These are phyloP conservation scores for Angomonas desouzai DNA, from an alignment of 208 protist species.

Conservation along the genomic window DNA sequence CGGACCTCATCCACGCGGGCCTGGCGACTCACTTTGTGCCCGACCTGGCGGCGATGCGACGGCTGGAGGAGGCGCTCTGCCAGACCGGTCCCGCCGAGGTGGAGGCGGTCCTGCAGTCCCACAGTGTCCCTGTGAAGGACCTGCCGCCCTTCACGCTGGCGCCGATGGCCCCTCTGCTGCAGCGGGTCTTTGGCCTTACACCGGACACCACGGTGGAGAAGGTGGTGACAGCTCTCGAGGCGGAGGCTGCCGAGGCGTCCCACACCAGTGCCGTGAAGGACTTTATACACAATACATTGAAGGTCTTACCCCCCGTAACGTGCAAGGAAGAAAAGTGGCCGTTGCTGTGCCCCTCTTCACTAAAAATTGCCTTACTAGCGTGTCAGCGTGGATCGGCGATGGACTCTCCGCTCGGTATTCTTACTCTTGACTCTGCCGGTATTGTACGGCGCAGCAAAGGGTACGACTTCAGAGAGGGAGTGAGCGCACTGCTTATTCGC, in stretches of 20 bases:
- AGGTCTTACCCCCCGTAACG: background rate
- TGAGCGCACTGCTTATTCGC: background rate
- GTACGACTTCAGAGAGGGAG: background rate
- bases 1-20: constrained; percentile 63
- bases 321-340: background rate
- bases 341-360: background rate
- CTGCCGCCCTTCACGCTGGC: constrained; percentile 47
- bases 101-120: constrained; percentile 42
- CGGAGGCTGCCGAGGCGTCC: constrained; percentile 16
- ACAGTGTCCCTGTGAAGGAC: constrained; percentile 18
- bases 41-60: constrained; percentile 24
- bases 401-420: background rate
- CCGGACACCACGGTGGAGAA: constrained; percentile 30
- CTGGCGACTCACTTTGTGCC: constrained; percentile 83
- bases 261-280: background rate
- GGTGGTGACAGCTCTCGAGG: constrained; percentile 36
- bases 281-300: background rate
- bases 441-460: background rate
- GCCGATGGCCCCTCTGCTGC: constrained; percentile 24
- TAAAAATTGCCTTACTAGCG: background rate
- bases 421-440: background rate
- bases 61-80: constrained; percentile 53
- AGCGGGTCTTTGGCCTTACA: constrained; percentile 24
- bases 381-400: background rate
- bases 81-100: constrained; percentile 22